These are phyloP conservation scores for Russula foetens DNA, from an alignment of 768 basidiomycete species.

Conservation along the genomic window DNA sequence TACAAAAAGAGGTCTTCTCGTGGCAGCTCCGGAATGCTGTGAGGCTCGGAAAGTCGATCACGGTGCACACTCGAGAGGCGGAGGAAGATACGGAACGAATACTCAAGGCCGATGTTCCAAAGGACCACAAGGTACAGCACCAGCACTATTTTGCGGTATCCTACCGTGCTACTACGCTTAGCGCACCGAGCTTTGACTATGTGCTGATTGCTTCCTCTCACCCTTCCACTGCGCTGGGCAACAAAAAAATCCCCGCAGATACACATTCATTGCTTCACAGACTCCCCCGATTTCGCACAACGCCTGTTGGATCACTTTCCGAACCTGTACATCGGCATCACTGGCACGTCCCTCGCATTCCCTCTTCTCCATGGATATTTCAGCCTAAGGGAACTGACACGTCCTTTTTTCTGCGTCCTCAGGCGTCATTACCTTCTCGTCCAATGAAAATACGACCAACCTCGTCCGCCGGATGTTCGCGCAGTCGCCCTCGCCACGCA, in stretches of 20 bases:
- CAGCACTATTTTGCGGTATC: no score
- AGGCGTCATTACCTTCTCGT: constrained; percentile 77
- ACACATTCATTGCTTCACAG: constrained; percentile 86
- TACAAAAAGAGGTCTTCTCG: constrained; percentile 58
- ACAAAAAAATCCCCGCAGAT: constrained; percentile 37
- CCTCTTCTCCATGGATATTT: neutral
- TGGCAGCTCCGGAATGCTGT: constrained; percentile 67
- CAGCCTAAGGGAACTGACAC: no score
- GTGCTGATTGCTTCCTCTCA: neutral
- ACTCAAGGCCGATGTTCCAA: constrained; percentile 67
- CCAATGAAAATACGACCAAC: constrained; percentile 61
- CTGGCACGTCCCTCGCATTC: constrained; percentile 38
- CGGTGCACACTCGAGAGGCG: constrained; percentile 82
- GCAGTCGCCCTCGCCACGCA: constrained; percentile 23
- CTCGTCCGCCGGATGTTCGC: constrained; percentile 44
- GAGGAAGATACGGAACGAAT: constrained; percentile 77
- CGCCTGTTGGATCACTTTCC: constrained; percentile 70
- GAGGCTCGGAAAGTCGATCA: constrained; percentile 62
- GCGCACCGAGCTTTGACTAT: no score
- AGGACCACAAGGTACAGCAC: constrained; percentile 47
- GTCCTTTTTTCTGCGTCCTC: neutral
- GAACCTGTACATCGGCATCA: constrained; percentile 78
- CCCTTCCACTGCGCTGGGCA: no score
- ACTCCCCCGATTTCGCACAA: constrained; percentile 64
- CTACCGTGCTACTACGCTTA: no score